Evolutionary conservation across 805 yeast species (phyloP).

Genomic region (Saccharomycopsis lassenensis): DNA sequence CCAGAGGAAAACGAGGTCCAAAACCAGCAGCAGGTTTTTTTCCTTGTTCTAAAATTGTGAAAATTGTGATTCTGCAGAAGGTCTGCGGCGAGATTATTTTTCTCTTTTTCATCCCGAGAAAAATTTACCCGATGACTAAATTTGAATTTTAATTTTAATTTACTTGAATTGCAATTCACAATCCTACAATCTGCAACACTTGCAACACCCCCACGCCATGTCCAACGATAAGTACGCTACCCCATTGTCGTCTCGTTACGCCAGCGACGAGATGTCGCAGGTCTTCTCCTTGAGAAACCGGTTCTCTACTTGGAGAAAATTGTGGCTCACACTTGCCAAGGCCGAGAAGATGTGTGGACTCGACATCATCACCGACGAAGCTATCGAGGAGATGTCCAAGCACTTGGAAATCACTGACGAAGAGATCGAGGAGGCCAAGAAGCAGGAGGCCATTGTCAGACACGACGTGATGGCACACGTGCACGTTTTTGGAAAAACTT

Average conservation of each 20-base stretch:
- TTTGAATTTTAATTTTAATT: too few relatives aligned
- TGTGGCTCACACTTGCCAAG: slow-evolving; percentile 90
- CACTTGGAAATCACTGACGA: slow-evolving; percentile 83
- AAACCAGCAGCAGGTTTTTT: too few relatives aligned
- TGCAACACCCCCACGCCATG: too few relatives aligned
- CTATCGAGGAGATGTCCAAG: slow-evolving; percentile 71
- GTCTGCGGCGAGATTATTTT: too few relatives aligned
- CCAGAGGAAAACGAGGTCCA: too few relatives aligned
- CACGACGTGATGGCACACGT: slow-evolving; percentile 99
- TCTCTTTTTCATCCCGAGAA: too few relatives aligned
- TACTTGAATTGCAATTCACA: neutral
- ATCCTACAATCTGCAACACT: neutral
- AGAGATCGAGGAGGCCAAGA: slow-evolving; percentile 79
- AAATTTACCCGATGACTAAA: too few relatives aligned
- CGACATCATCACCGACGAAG: slow-evolving; percentile 77
- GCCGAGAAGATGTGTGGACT: slow-evolving; percentile 93
- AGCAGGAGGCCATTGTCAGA: slow-evolving; percentile 95
- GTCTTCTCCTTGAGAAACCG: slow-evolving; percentile 89
- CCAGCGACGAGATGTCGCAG: slow-evolving; percentile 92
- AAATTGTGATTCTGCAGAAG: too few relatives aligned
- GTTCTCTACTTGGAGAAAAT: slow-evolving; percentile 96
- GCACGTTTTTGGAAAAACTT: slow-evolving; percentile 83
- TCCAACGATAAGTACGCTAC: slow-evolving; percentile 70
- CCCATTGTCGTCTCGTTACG: slow-evolving; percentile 93
- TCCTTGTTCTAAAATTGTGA: too few relatives aligned